phyloP scores from a whole-genome alignment of 768 basidiomycete species.

The Ramaria sp. region DNA sequence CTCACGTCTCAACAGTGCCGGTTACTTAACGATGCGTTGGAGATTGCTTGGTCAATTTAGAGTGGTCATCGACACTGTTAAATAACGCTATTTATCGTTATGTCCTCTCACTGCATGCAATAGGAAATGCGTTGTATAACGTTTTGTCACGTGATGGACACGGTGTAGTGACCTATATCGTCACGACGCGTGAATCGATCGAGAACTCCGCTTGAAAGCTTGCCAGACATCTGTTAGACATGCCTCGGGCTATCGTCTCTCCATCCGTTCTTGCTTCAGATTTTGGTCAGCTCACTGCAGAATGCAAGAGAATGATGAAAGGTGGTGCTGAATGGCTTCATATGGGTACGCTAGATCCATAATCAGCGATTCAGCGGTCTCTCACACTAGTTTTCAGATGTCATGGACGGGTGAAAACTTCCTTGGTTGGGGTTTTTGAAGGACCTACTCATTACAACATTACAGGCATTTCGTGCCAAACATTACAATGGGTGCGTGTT shows the following conservation, averaged over 20 bases:
- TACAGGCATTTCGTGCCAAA: slow-evolving; percentile 94
- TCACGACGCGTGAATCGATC: no score
- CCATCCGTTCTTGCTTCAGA: slow-evolving; percentile 96
- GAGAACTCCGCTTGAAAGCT: no score
- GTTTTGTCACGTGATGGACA: not conserved
- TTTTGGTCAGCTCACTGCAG: slow-evolving; percentile 88
- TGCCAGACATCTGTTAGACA: slow-evolving; percentile 22
- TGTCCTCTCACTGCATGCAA: not conserved
- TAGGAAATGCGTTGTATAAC: not conserved
- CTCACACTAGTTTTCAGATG: slow-evolving; percentile 42
- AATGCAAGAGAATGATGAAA: slow-evolving; percentile 95
- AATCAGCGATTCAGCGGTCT: not conserved
- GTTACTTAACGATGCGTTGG: not conserved
- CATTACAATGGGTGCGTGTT: slow-evolving; percentile 81
- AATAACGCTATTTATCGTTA: not conserved
- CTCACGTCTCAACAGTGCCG: not conserved
- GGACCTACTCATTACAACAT: not conserved
- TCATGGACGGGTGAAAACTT: slow-evolving; percentile 84
- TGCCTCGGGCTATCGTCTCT: slow-evolving; percentile 88
- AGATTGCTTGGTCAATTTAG: not conserved
- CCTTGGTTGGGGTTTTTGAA: slow-evolving; percentile 7
- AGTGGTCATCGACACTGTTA: no score
- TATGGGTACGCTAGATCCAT: slow-evolving; percentile 52
- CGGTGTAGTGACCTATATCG: no score
- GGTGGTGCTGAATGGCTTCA: slow-evolving; percentile 96